Percentiles rank a stretch among this genome's conserved stretches.
Conservation (phyloP, 257 asterid species). For the Euphrasia confusa region DNA sequence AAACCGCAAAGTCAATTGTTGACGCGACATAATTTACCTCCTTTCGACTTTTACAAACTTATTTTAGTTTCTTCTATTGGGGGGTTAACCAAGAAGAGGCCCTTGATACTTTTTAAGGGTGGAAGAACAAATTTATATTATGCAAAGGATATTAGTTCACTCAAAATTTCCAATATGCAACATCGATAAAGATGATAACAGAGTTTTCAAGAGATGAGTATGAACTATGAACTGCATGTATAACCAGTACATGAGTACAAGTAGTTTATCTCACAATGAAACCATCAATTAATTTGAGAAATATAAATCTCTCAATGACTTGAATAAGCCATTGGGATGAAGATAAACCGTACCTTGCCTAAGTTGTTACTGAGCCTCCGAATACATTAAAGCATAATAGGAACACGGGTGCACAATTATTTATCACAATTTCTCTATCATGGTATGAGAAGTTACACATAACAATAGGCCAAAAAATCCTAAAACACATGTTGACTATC, state of each 20-base stretch:
- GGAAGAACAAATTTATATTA: too few relatives aligned
- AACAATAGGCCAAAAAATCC: background rate
- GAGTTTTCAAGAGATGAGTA: background rate
- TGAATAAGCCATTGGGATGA: background rate
- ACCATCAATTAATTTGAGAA: background rate
- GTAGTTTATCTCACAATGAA: slow-evolving; percentile 3
- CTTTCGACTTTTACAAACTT: too few relatives aligned
- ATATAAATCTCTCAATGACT: background rate
- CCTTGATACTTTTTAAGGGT: too few relatives aligned
- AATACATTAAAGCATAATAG: background rate
- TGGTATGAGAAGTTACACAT: background rate
- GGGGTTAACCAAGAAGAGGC: background rate
- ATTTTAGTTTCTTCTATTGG: too few relatives aligned
- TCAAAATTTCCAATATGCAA: too few relatives aligned
- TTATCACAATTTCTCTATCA: background rate
- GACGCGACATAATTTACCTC: background rate
- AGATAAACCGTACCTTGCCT: slow-evolving; percentile 6
- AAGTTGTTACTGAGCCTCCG: background rate
- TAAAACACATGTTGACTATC: background rate
- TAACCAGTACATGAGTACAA: background rate
- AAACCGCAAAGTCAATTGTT: too few relatives aligned
- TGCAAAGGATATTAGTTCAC: too few relatives aligned
- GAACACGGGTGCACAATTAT: background rate
- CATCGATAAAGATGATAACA: background rate
- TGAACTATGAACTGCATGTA: background rate